These are phyloP conservation scores for Trametes villosa DNA, from an alignment of 768 basidiomycete genomes.

Conservation along the genomic window DNA sequence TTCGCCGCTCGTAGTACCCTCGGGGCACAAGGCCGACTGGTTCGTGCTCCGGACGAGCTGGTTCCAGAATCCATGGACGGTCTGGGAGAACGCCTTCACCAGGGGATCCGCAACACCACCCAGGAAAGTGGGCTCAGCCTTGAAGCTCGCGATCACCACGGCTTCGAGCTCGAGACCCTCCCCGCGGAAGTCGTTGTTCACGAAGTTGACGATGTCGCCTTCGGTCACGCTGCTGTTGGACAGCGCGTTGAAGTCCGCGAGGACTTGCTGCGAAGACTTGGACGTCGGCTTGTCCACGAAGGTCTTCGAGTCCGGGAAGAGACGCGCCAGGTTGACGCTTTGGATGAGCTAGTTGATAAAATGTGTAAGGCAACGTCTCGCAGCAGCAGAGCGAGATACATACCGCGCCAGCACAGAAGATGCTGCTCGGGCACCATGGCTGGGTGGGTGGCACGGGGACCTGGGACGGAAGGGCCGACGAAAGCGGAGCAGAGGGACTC, in stretches of 20 bases:
- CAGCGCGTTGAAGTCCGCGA: conserved; percentile 67
- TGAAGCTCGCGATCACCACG: conserved; percentile 64
- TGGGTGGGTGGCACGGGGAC: conserved; percentile 67
- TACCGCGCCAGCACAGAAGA: conserved; percentile 82
- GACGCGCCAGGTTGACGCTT: conserved; percentile 77
- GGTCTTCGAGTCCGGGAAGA: conserved; percentile 84
- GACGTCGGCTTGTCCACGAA: conserved; percentile 89
- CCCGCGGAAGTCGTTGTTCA: conserved; percentile 76
- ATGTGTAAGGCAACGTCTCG: background rate
- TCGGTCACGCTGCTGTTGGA: conserved; percentile 54
- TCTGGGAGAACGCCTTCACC: conserved; percentile 70
- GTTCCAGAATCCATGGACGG: conserved; percentile 88
- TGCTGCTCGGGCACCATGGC: conserved; percentile 74
- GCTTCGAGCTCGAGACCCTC: conserved; percentile 85
- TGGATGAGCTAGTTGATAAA: conserved; percentile 64
- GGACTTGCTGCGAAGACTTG: conserved; percentile 63
- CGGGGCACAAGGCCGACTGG: conserved; percentile 62
- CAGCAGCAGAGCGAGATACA: conserved; percentile 31
- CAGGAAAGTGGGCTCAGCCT: conserved; percentile 65
- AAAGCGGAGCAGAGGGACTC: conserved; percentile 60
- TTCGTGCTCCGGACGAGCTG: conserved; percentile 81
- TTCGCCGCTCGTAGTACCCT: conserved; percentile 40
- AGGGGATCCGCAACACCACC: conserved; percentile 70
- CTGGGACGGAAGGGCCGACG: conserved; percentile 65
- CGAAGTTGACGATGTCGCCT: conserved; percentile 66